A percentile compares a stretch with the other conserved stretches of the same genome.
Evolutionary conservation across 345 rosid genomes (phyloP).

Genomic region (Odontarrhena argentea): DNA sequence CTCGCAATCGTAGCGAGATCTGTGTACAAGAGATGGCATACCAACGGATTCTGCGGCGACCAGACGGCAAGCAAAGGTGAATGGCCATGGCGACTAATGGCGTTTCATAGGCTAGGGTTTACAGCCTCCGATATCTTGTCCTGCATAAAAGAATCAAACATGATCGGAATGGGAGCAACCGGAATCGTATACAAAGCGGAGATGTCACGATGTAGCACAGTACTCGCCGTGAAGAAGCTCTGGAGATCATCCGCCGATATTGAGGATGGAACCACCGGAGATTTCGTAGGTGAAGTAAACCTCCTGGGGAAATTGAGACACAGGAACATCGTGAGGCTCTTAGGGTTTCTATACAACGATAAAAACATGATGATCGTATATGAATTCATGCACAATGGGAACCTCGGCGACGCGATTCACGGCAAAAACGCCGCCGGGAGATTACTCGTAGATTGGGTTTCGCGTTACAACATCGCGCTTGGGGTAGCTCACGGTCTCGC

Average conservation of each 20-base stretch:
- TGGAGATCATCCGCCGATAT: conserved; percentile 76
- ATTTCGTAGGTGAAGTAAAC: conserved; percentile 80
- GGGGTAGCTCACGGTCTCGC: conserved; percentile 94
- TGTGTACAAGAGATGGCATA: conserved; percentile 59
- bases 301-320: conserved; percentile 85
- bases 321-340: conserved; percentile 79
- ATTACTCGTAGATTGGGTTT: conserved; percentile 81
- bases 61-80: conserved; percentile 56
- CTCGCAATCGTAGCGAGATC: conserved; percentile 46
- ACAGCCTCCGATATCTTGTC: conserved; percentile 71
- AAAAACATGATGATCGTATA: conserved; percentile 73
- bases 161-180: conserved; percentile 92
- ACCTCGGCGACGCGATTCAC: conserved; percentile 82
- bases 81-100: conserved; percentile 95
- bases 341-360: conserved; percentile 79
- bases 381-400: conserved; percentile 86
- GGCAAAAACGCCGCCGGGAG: conserved; percentile 68
- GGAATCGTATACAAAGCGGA: conserved; percentile 89
- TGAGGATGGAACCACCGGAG: conserved; percentile 61
- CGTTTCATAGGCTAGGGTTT: conserved; percentile 88
- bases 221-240: conserved; percentile 84
- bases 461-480: conserved; percentile 77
- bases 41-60: conserved; percentile 54
- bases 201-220: conserved; percentile 49
- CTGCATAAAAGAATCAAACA: conserved; percentile 73